phyloP scores from a whole-genome alignment of 176 grass and related monocot species.

The Musa schizocarpa region DNA sequence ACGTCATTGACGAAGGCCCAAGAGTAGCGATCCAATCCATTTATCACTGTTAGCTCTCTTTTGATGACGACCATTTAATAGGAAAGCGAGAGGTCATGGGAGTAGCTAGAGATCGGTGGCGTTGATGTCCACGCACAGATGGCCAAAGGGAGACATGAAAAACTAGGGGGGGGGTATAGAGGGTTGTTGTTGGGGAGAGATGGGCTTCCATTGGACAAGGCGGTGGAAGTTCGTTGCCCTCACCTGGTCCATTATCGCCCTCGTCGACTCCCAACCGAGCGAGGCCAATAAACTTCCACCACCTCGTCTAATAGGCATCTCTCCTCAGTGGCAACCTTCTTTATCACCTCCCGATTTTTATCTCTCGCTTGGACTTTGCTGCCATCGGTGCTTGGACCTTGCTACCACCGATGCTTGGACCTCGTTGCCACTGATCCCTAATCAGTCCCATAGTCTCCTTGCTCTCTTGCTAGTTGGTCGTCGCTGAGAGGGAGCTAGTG shows the following conservation, averaged over 20 bases:
- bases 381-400: conserved; percentile 24
- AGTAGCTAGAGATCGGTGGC: conserved; percentile 19
- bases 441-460: conserved; percentile 27
- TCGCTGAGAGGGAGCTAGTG: conserved; percentile 37
- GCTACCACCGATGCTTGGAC: conserved; percentile 5
- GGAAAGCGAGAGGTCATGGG: conserved; percentile 47
- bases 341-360: conserved; percentile 12
- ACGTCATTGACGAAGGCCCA: conserved; percentile 55
- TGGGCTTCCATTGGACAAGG: conserved; percentile 34
- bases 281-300: too few relatives aligned
- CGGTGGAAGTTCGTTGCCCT: too few relatives aligned
- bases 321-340: not conserved
- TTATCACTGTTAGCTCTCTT: conserved; percentile 39
- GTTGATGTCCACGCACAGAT: conserved; percentile 29
- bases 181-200: not conserved
- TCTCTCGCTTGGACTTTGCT: conserved; percentile 6
- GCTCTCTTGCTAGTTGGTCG: conserved; percentile 55
- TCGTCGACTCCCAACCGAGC: too few relatives aligned
- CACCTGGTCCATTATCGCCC: too few relatives aligned
- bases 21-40: conserved; percentile 57
- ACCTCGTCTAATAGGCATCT: too few relatives aligned
- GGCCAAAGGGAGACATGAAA: conserved; percentile 29
- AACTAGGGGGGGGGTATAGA: not conserved
- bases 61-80: conserved; percentile 43
- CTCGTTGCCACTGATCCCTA: not conserved